A percentile compares a stretch with the other conserved stretches of the same genome.
phyloP scores from a whole-genome alignment of 768 basidiomycete genomes.

The Sporobolomyces phaffii region DNA sequence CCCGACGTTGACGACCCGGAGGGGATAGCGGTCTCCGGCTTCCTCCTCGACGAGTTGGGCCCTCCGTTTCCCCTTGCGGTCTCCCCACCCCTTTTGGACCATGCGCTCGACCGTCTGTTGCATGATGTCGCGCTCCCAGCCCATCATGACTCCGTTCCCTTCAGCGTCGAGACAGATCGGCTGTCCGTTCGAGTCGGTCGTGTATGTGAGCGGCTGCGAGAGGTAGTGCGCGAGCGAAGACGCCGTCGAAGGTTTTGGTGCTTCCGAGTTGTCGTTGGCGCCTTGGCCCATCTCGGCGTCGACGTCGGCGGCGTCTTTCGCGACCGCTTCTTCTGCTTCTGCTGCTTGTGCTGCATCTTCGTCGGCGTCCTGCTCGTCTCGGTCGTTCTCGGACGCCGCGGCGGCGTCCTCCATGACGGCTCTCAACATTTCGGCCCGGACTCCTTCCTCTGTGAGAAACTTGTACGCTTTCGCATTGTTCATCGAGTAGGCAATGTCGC shows the following conservation, averaged over 20 bases:
- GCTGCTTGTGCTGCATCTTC: background rate
- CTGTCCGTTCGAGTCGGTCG: slow-evolving; percentile 65
- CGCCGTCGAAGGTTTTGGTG: slow-evolving; percentile 46
- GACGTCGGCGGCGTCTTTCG: slow-evolving; percentile 36
- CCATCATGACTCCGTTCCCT: slow-evolving; percentile 99
- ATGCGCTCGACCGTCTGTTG: slow-evolving; percentile 64
- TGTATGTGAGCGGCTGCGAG: slow-evolving; percentile 62
- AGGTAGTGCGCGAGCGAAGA: slow-evolving; percentile 55
- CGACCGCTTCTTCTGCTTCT: background rate
- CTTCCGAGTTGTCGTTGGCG: no score
- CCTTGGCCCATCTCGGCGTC: slow-evolving; percentile 52
- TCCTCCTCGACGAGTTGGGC: slow-evolving; percentile 40
- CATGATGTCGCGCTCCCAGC: slow-evolving; percentile 92
- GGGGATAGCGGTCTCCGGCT: slow-evolving; percentile 32
- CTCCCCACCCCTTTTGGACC: slow-evolving; percentile 49
- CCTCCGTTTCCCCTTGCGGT: slow-evolving; percentile 38
- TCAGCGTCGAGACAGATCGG: slow-evolving; percentile 71
- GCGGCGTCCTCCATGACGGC: slow-evolving; percentile 33
- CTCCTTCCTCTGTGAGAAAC: slow-evolving; percentile 81
- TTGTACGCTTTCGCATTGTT: slow-evolving; percentile 70
- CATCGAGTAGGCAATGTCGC: slow-evolving; percentile 79
- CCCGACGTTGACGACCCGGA: slow-evolving; percentile 80
- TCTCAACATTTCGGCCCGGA: slow-evolving; percentile 66
- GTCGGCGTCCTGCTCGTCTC: slow-evolving; percentile 11
- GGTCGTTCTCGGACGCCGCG: slow-evolving; percentile 5